Base-by-base conservation (phyloP, 192 early-diverging fungal species). In the Backusella circina region DNA sequence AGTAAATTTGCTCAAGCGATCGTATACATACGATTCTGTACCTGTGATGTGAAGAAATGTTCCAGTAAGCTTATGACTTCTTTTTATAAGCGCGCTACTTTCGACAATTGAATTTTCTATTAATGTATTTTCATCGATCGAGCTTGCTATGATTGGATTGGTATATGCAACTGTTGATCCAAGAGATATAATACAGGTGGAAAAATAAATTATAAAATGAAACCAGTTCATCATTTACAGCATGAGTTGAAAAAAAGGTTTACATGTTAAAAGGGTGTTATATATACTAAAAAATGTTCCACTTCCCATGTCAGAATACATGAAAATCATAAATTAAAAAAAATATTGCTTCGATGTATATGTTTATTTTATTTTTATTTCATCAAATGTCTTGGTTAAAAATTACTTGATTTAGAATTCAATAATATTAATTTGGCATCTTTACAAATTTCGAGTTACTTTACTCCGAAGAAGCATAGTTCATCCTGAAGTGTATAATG, bases 11-110 rank as follows among this genome's bases (percentile, higher is more conserved):
- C 16, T 15, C 15, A 12, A 41, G 13, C 13, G 39, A 15, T 41
- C 13, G 39, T 51, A 51, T 4, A 21, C 7, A n/a, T n/a, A 18
- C n/a, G n/a, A 28, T 12, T 31, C 2, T 18, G 73, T 74, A 78
- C 80, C 80, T 70, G 80, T 82, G 28, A 82, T 72, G 28, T 82
- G 80, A 8, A 82, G 68, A 57, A 82, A 82, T 41, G 64, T 78
- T 18, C 80, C 80, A 28, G 15, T 50, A 18, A 77, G 39, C 12
- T 26, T 41, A 37, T n/a, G 35, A 9, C 36, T 37, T 31, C 67
- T 69, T 23, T 69, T 35, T 28, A 41, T 26, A 44, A 70, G 68
- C 4, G 68, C 10, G 1, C 68, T 44, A 47, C 18, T 47, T n/a
- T n/a, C 44, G 44, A 47, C 16, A 4, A 16, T 47, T 47, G 44